Conservation (phyloP, 371 early-diverging fungal species). For the Scutellospora calospora region DNA sequence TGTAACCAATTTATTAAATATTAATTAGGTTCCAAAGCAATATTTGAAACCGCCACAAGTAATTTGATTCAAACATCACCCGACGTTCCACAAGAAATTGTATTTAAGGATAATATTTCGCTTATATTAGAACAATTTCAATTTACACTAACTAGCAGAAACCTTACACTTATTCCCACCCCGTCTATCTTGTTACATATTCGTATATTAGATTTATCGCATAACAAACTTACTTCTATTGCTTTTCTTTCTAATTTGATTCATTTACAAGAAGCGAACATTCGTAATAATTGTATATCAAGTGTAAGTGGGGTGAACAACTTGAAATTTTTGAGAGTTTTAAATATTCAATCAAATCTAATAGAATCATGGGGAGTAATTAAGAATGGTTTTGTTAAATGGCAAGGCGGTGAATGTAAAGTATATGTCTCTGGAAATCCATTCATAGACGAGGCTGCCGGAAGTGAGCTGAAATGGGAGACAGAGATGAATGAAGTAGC, state of each 20-base stretch:
- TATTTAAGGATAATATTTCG: too few relatives aligned
- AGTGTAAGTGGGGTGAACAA: not conserved
- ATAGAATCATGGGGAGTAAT: not conserved
- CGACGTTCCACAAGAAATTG: too few relatives aligned
- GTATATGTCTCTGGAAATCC: not conserved
- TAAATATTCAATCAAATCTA: conserved; percentile 1
- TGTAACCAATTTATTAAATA: not conserved
- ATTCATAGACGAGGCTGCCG: not conserved
- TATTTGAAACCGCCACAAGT: not conserved
- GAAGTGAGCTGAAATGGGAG: too few relatives aligned
- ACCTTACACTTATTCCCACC: conserved; percentile 14
- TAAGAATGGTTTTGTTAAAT: not conserved
- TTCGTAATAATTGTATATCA: conserved; percentile 12
- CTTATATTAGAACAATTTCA: not conserved
- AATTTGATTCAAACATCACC: not conserved
- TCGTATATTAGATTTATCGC: not conserved
- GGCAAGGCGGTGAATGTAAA: conserved; percentile 10
- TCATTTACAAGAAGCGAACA: not conserved
- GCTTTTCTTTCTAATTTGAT: conserved; percentile 25
- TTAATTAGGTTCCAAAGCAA: conserved; percentile 14
- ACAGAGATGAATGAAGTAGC: too few relatives aligned
- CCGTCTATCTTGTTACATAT: conserved; percentile 14
- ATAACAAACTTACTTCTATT: conserved; percentile 20
- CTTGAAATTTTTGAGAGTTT: not conserved
- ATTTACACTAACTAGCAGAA: not conserved